phyloP scores from a whole-genome alignment of 2,329 filamentous ascomycete species.

The Diplodia scrobiculata region DNA sequence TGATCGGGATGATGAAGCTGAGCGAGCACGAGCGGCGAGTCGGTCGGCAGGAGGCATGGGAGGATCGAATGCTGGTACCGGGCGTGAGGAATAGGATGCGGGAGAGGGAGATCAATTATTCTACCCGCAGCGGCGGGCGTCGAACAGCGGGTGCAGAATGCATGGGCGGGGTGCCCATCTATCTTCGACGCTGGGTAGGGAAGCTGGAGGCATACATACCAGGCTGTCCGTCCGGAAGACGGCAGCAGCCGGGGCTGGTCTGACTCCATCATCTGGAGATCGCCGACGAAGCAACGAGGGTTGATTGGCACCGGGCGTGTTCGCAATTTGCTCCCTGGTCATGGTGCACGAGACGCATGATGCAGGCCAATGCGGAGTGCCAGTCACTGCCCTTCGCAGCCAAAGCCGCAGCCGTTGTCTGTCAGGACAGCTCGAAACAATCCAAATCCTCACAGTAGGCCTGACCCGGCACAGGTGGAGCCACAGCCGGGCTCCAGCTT shows the following conservation, averaged over 20 bases:
- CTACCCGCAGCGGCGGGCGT: slow-evolving; percentile 3
- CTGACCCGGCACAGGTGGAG: neutral
- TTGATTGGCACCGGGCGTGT: slow-evolving; percentile 17
- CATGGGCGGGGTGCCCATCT: slow-evolving; percentile 16
- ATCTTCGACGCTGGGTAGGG: slow-evolving; percentile 11
- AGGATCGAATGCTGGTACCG: slow-evolving; percentile 2
- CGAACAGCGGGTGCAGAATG: slow-evolving; percentile 6
- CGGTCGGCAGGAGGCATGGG: slow-evolving; percentile 4
- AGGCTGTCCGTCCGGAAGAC: neutral
- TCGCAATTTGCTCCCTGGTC: slow-evolving; percentile 16
- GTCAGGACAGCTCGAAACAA: neutral
- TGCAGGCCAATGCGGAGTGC: slow-evolving; percentile 19
- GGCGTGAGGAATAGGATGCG: neutral
- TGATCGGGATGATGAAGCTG: neutral
- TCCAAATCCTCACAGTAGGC: no score
- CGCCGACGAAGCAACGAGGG: slow-evolving; percentile 20
- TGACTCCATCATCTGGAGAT: slow-evolving; percentile 25
- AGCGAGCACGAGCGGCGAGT: slow-evolving; percentile 3
- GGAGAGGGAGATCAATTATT: slow-evolving; percentile 13
- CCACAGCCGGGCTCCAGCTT: neutral
- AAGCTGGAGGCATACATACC: slow-evolving; percentile 18
- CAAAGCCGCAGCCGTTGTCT: neutral
- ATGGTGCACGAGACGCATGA: slow-evolving; percentile 8
- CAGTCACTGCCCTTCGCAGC: slow-evolving; percentile 15
- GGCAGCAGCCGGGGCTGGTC: slow-evolving; percentile 18